Evolutionary conservation across 257 asterid genomes (phyloP), one percentile per base, ranked within the genome.

Genomic region (Schizonepeta tenuifolia): DNA sequence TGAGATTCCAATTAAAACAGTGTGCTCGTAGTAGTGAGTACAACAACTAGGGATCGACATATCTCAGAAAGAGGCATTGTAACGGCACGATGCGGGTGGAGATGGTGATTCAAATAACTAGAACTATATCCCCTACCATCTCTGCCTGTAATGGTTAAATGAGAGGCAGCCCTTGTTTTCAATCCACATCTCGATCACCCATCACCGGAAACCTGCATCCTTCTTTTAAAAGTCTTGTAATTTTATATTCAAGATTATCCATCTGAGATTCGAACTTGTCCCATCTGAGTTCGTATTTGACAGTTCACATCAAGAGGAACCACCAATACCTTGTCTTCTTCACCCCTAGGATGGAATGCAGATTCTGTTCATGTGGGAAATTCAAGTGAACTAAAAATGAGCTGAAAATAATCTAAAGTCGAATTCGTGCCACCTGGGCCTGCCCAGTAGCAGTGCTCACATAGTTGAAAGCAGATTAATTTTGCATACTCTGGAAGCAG

Each of bases 321-420:
- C 73, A 66, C 67, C 59, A 15, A 46, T n/a, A 55, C 24, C 28
- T 58, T 15, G 65, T 56, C 59, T 49, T 40, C 12, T 46, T 47
- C 77, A 63, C 67, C 50, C 33, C 24, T 24, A 38, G 41, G 59
- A 78, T 56, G 71, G 79, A 58, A n/a, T 26, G 59, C 64, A 18
- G 41, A 58, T 33, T 73, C 53, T 66, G 26, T 46, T 43, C 21
- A 51, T 46, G 38, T 36, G 15, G 38, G n/a, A 64, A 36, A 10
- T 36, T 43, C n/a, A 12, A 67, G 55, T n/a, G 57, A 20, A 9
- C 0, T 10, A 28, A 56, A 43, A 43, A 38, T 26, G 40, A 28
- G 60, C 22, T 50, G 58, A 60, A 49, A 70, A 51, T 33, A 49
- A 21, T 58, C 71, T 31, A 0, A 31, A 68, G 54, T 73, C 33